phyloP scores from a whole-genome alignment of 1,139 yeast species.

The Lodderomyces oxycetoniae region DNA sequence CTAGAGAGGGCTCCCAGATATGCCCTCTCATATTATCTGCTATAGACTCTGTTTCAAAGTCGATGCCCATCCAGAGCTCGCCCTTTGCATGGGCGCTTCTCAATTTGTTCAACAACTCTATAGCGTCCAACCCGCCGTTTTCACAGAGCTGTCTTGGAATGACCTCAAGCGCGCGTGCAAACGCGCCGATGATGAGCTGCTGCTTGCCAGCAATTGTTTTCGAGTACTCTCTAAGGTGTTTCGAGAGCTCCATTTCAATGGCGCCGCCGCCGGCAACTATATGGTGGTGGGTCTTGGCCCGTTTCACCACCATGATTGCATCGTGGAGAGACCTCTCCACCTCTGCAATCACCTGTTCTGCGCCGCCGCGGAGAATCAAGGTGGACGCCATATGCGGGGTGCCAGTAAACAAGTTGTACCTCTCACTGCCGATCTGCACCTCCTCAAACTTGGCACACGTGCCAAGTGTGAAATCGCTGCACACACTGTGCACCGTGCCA shows the following conservation, averaged over 20 bases:
- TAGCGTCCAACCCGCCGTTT: slow-evolving; percentile 96
- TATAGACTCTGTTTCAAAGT: slow-evolving; percentile 76
- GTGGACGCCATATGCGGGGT: slow-evolving; percentile 93
- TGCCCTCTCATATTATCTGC: slow-evolving; percentile 82
- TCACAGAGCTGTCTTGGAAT: slow-evolving; percentile 97
- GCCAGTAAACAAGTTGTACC: slow-evolving; percentile 88
- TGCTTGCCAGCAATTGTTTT: slow-evolving; percentile 92
- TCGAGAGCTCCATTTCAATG: slow-evolving; percentile 94
- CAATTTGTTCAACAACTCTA: slow-evolving; percentile 82
- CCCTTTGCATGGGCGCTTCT: slow-evolving; percentile 95
- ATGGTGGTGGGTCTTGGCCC: slow-evolving; percentile 81
- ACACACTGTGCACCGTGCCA: slow-evolving; percentile 83
- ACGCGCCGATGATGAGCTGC: slow-evolving; percentile 85
- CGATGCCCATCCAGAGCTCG: slow-evolving; percentile 87
- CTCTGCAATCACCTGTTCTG: slow-evolving; percentile 97
- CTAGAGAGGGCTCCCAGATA: slow-evolving; percentile 98
- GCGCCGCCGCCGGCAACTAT: slow-evolving; percentile 99
- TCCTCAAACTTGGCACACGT: slow-evolving; percentile 86
- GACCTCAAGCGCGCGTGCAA: slow-evolving; percentile 90
- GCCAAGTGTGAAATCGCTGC: slow-evolving; percentile 79
- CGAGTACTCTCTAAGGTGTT: slow-evolving; percentile 79
- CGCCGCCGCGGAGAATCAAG: slow-evolving; percentile 90
- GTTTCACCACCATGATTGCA: slow-evolving; percentile 96
- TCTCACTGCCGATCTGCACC: slow-evolving; percentile 90
- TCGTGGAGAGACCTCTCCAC: slow-evolving; percentile 97